These are phyloP conservation scores for Pestalotiopsis fici DNA, from an alignment of 2,329 filamentous ascomycete species.

Conservation along the genomic window DNA sequence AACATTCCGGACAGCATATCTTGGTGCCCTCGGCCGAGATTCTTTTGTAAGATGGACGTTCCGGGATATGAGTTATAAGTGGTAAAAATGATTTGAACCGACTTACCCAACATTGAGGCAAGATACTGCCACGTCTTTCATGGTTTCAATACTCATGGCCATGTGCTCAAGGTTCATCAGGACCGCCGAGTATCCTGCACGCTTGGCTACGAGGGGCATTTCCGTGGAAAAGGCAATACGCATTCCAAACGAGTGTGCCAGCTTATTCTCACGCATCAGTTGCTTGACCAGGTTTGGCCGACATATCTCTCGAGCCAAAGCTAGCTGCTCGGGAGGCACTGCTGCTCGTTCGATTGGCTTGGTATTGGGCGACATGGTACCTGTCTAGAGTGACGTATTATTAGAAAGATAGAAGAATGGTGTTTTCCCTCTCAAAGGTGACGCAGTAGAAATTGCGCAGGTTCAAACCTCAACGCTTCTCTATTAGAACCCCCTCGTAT, in stretches of 20 bases:
- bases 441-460: neutral
- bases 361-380: neutral
- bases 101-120: constrained; percentile 14
- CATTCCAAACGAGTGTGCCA: constrained; percentile 13
- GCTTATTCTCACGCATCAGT: constrained; percentile 12
- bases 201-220: constrained; percentile 13
- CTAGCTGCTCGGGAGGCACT: constrained; percentile 9
- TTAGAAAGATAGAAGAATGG: neutral
- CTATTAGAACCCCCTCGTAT: too few relatives aligned
- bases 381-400: neutral
- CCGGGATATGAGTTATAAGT: too few relatives aligned
- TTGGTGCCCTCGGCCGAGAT: too few relatives aligned
- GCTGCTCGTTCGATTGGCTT: neutral
- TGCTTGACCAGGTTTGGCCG: constrained; percentile 13
- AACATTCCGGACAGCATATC: too few relatives aligned
- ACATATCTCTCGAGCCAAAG: constrained; percentile 8
- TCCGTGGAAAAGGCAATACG: constrained; percentile 12
- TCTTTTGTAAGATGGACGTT: too few relatives aligned
- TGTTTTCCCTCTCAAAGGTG: neutral
- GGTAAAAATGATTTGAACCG: too few relatives aligned
- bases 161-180: constrained; percentile 15
- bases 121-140: constrained; percentile 12
- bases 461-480: neutral
- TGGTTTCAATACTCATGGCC: constrained; percentile 14
- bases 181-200: constrained; percentile 10